Percentiles rank a stretch among this genome's conserved stretches.
Evolutionary conservation across 352 stramenopile species (phyloP).

Genomic region (Globisporangium yorkense): DNA sequence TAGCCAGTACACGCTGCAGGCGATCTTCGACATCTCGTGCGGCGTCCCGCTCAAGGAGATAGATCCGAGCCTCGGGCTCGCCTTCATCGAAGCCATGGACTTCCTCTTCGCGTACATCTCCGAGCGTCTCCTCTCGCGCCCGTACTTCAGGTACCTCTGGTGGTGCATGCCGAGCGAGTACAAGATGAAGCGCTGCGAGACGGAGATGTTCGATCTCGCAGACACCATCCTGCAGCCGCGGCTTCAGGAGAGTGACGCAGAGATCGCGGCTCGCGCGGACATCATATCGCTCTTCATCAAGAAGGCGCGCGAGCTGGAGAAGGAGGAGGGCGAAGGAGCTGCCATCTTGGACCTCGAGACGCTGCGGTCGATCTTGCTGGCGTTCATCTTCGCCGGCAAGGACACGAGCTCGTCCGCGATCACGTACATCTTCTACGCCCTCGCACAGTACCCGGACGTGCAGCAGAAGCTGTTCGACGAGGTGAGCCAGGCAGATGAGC

Average conservation of each 20-base stretch:
- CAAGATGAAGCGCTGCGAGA: not conserved
- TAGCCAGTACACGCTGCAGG: not conserved
- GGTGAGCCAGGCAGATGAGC: not conserved
- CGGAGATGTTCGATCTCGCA: not conserved
- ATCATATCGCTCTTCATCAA: not conserved
- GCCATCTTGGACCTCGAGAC: not conserved
- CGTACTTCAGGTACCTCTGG: not conserved
- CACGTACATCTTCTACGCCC: not conserved
- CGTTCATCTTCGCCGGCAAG: not conserved
- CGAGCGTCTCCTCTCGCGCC: not conserved
- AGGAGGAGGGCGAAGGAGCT: not conserved
- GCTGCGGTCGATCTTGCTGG: not conserved
- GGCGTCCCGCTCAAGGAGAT: not conserved
- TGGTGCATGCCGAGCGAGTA: not conserved
- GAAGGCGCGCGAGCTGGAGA: not conserved
- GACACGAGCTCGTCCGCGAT: not conserved
- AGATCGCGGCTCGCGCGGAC: not conserved
- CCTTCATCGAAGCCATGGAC: not conserved
- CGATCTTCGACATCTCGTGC: not conserved
- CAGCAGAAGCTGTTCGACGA: not conserved
- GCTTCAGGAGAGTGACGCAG: not conserved
- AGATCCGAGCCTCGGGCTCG: not conserved
- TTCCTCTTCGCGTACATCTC: not conserved
- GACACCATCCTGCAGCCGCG: not conserved
- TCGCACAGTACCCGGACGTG: not conserved